Evolutionary conservation across 2,329 filamentous ascomycete species (phyloP).

Genomic region (Colletotrichum sp.): DNA sequence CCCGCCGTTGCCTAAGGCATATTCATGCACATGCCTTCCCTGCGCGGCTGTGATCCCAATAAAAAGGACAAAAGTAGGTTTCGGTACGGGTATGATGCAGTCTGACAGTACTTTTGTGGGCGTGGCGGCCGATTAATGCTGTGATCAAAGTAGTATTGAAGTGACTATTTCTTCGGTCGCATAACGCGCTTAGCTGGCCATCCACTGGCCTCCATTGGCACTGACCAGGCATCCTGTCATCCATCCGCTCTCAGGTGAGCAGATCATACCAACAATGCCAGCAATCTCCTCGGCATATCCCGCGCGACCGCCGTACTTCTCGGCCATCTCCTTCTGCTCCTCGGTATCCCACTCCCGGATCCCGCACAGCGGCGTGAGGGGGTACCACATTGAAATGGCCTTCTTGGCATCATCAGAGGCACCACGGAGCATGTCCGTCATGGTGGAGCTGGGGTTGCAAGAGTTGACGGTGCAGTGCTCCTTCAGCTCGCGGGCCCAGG

Average conservation of each 20-base stretch:
- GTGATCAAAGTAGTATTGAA: not conserved
- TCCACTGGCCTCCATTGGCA: constrained; percentile 59
- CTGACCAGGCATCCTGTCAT: constrained; percentile 75
- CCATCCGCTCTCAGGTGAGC: constrained; percentile 69
- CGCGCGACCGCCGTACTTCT: constrained; percentile 53
- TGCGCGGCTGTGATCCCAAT: not conserved
- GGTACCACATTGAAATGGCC: constrained; percentile 38
- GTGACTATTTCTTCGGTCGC: not conserved
- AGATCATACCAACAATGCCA: constrained; percentile 74
- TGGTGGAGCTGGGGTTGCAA: constrained; percentile 51
- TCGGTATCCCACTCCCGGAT: constrained; percentile 32
- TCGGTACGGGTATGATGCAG: not conserved
- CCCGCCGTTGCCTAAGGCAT: not conserved
- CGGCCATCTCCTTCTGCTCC: constrained; percentile 44
- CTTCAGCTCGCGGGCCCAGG: constrained; percentile 65
- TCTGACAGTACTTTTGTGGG: not conserved
- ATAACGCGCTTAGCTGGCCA: constrained; percentile 25
- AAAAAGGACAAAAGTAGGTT: not conserved
- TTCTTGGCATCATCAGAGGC: constrained; percentile 57
- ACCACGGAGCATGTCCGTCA: constrained; percentile 49
- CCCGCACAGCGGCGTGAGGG: constrained; percentile 53
- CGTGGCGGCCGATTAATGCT: not conserved
- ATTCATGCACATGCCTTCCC: not conserved
- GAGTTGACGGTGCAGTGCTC: constrained; percentile 63
- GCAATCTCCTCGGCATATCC: constrained; percentile 72